These are phyloP conservation scores for Claviceps purpurea DNA, from an alignment of 2,329 filamentous ascomycete species.

Conservation along the genomic window DNA sequence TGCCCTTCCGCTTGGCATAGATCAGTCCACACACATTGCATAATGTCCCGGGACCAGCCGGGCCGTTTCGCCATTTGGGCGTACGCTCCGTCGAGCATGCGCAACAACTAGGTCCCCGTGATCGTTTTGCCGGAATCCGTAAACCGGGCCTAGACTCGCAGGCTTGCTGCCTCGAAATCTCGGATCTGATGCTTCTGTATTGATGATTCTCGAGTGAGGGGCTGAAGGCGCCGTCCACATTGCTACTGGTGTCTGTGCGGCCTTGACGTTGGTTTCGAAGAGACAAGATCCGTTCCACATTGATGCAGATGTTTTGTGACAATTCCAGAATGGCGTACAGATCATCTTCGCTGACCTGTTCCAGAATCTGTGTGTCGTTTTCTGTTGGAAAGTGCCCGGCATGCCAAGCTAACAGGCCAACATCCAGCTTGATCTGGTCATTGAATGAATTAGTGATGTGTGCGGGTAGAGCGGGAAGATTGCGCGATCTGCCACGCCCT, in stretches of 20 bases:
- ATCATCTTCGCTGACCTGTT: slow-evolving; percentile 6
- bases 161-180: background rate
- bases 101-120: slow-evolving; percentile 16
- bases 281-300: slow-evolving; percentile 5
- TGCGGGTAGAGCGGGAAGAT: background rate
- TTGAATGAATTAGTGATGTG: background rate
- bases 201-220: background rate
- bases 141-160: background rate
- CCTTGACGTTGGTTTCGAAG: slow-evolving; percentile 4
- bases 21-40: slow-evolving; percentile 61
- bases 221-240: background rate
- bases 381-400: slow-evolving; percentile 6
- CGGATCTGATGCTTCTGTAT: background rate
- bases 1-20: slow-evolving; percentile 14
- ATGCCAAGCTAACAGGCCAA: slow-evolving; percentile 6
- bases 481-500: background rate
- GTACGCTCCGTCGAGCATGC: slow-evolving; percentile 57
- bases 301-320: slow-evolving; percentile 7
- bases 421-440: slow-evolving; percentile 6
- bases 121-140: background rate
- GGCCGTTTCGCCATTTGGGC: slow-evolving; percentile 62
- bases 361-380: background rate
- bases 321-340: slow-evolving; percentile 6
- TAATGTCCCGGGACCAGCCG: slow-evolving; percentile 58
- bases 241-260: background rate